Evolutionary conservation across 306 rosid genomes (phyloP).

Genomic region (Begonia loranthoides): DNA sequence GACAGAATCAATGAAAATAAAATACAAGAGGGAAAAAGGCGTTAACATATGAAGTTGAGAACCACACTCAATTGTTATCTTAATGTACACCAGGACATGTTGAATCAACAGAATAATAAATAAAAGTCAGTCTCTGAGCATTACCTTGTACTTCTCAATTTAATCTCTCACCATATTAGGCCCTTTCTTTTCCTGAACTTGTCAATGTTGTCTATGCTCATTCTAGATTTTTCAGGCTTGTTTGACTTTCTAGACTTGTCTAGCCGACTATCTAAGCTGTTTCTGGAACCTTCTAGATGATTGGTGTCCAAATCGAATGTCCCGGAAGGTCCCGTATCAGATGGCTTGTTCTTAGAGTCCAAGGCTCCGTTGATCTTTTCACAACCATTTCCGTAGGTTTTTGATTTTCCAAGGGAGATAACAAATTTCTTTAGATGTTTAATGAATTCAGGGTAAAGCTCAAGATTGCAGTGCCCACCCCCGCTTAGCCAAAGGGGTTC

Average conservation of each 20-base stretch:
- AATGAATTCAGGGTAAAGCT: constrained; percentile 83
- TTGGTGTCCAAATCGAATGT: constrained; percentile 33
- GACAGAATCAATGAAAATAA: not conserved
- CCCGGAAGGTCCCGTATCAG: constrained; percentile 47
- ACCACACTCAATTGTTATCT: not conserved
- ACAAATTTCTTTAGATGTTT: constrained; percentile 93
- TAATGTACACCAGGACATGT: not conserved
- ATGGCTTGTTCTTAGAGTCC: constrained; percentile 34
- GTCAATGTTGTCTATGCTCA: constrained; percentile 91
- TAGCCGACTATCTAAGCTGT: constrained; percentile 95
- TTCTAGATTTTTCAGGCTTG: constrained; percentile 81
- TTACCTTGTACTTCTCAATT: too few species aligned
- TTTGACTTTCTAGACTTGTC: constrained; percentile 64
- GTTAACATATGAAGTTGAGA: not conserved
- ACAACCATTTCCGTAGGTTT: constrained; percentile 43
- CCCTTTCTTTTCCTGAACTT: constrained; percentile 79
- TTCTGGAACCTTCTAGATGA: constrained; percentile 79
- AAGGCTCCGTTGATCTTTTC: constrained; percentile 27
- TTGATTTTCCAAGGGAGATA: constrained; percentile 65
- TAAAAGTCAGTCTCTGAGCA: too few species aligned
- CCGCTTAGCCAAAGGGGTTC: constrained; percentile 93
- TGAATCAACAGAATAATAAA: too few species aligned
- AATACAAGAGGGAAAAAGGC: not conserved
- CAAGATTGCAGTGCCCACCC: constrained; percentile 89
- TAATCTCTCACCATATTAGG: constrained; percentile 47